A percentile compares a stretch with the other conserved stretches of the same genome.
Conservation (phyloP, 1,284 basidiomycete species). For the Irpex sp. region DNA sequence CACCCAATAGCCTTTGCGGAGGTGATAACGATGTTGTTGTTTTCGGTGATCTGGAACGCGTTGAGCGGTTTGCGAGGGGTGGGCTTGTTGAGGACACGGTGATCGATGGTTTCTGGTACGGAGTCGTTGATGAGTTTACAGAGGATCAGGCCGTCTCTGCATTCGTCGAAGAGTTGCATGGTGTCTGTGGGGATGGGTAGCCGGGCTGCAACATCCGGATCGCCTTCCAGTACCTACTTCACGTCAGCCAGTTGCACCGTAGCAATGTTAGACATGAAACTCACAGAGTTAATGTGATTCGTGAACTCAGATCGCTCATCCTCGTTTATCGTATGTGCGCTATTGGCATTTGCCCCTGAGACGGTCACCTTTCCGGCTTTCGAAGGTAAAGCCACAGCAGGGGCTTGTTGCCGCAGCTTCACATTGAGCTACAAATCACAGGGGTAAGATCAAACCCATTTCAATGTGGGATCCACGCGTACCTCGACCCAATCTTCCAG, state of each 20-base stretch:
- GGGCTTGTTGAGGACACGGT: constrained; percentile 94
- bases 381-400: constrained; percentile 56
- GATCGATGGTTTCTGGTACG: constrained; percentile 98
- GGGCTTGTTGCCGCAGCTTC: constrained; percentile 65
- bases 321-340: constrained; percentile 97
- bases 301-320: constrained; percentile 97
- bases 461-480: constrained; percentile 20
- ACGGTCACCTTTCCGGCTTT: constrained; percentile 92
- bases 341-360: constrained; percentile 92
- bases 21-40: constrained; percentile 99
- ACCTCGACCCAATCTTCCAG: constrained; percentile 98
- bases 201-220: constrained; percentile 79
- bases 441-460: neutral
- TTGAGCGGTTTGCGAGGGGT: constrained; percentile 76
- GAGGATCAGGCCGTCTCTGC: constrained; percentile 91
- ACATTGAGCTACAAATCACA: constrained; percentile 61
- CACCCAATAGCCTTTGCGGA: constrained; percentile 97
- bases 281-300: constrained; percentile 91
- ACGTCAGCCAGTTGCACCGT: neutral
- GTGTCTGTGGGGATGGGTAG: constrained; percentile 96
- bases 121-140: constrained; percentile 99
- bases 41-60: constrained; percentile 98
- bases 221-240: constrained; percentile 82
- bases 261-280: constrained; percentile 16
- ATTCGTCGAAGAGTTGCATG: constrained; percentile 99